These are phyloP conservation scores for Yamadazyma tumulicola DNA, from an alignment of 805 yeast genomes.

Conservation along the genomic window DNA sequence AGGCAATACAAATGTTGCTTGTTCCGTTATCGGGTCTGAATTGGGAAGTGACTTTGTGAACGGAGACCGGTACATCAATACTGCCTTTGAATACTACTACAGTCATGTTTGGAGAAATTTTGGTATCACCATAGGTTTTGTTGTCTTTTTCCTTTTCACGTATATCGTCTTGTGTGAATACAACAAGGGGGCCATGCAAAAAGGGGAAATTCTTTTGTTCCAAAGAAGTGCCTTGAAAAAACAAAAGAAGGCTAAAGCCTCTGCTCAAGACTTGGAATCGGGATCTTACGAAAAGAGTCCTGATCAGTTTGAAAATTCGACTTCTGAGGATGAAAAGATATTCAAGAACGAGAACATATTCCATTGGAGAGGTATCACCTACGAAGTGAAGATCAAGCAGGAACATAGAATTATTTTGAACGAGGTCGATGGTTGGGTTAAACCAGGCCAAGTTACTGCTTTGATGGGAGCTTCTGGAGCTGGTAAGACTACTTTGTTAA, in stretches of 20 bases:
- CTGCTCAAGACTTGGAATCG: slow-evolving; percentile 19
- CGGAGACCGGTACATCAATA: slow-evolving; percentile 57
- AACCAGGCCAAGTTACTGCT: slow-evolving; percentile 79
- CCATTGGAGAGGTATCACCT: slow-evolving; percentile 39
- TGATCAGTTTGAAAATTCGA: slow-evolving; percentile 6
- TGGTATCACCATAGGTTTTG: slow-evolving; percentile 58
- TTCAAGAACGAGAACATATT: slow-evolving; percentile 20
- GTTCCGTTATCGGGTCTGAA: slow-evolving; percentile 58
- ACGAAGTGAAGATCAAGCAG: slow-evolving; percentile 35
- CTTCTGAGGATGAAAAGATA: slow-evolving; percentile 1
- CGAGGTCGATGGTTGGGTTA: slow-evolving; percentile 60
- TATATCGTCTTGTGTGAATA: slow-evolving; percentile 34
- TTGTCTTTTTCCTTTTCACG: slow-evolving; percentile 37
- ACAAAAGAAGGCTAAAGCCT: slow-evolving; percentile 21
- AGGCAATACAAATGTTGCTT: slow-evolving; percentile 38
- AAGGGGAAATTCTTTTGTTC: slow-evolving; percentile 37
- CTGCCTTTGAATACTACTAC: slow-evolving; percentile 49
- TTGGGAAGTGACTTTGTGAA: slow-evolving; percentile 51
- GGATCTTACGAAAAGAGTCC: slow-evolving; percentile 23
- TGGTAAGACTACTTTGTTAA: slow-evolving; percentile 75
- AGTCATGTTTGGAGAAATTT: slow-evolving; percentile 77
- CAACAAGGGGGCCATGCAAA: slow-evolving; percentile 43
- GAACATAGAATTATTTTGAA: slow-evolving; percentile 40
- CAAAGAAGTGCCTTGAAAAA: slow-evolving; percentile 27
- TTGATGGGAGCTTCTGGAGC: slow-evolving; percentile 88